A percentile compares a stretch with the other conserved stretches of the same genome.
phyloP scores from a whole-genome alignment of 768 basidiomycete species.

The Suillus placidus region DNA sequence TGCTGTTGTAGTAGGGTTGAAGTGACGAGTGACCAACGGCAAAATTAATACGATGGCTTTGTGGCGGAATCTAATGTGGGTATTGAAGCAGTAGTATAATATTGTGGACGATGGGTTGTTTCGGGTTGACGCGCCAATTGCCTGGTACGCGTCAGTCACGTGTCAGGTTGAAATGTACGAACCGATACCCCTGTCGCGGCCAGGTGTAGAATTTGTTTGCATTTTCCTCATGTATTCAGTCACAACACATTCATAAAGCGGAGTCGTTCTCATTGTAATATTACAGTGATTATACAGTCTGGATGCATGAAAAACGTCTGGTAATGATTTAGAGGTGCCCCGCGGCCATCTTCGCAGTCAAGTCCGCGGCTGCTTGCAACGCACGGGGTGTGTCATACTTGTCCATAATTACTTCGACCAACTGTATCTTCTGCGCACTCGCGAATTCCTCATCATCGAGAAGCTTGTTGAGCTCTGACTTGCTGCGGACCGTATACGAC shows the following conservation, averaged over 20 bases:
- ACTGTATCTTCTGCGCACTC: constrained; percentile 65
- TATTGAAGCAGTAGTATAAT: constrained; percentile 7
- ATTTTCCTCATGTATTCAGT: neutral
- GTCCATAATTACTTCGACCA: constrained; percentile 82
- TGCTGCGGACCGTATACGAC: constrained; percentile 70
- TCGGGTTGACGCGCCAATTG: constrained; percentile 5
- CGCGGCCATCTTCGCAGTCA: constrained; percentile 19
- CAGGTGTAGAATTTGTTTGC: neutral
- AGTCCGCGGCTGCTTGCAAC: constrained; percentile 54
- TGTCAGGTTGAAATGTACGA: constrained; percentile 11
- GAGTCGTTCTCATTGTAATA: neutral
- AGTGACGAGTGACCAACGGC: neutral
- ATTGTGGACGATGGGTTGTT: neutral
- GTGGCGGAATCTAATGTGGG: neutral
- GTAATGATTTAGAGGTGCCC: constrained; percentile 18
- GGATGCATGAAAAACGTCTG: neutral
- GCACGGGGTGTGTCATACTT: constrained; percentile 70
- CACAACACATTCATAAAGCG: neutral
- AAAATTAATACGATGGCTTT: neutral
- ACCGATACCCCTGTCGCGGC: neutral
- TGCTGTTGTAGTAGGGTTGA: neutral
- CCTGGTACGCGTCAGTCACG: constrained; percentile 32
- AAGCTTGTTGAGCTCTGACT: constrained; percentile 65
- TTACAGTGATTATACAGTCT: neutral
- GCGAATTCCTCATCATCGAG: constrained; percentile 66